Evolutionary conservation across 2,329 filamentous ascomycete species (phyloP).

Genomic region (Cryphonectria radicalis): DNA sequence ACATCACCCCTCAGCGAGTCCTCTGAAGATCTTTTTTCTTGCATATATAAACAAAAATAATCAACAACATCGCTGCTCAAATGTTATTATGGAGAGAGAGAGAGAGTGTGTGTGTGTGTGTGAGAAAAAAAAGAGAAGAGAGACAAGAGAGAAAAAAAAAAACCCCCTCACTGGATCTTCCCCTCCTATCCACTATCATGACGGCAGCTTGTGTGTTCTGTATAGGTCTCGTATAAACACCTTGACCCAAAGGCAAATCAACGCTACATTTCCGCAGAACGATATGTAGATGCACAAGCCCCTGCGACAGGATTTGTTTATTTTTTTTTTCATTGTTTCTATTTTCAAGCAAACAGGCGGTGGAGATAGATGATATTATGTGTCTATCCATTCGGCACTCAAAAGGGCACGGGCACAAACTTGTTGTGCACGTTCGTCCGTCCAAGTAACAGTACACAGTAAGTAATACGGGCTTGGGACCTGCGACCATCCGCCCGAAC

Average conservation of each 20-base stretch:
- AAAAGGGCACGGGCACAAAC: not conserved
- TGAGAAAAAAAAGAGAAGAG: too few species aligned
- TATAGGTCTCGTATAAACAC: not conserved
- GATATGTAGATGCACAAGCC: not conserved
- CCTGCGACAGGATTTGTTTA: not conserved
- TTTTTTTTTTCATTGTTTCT: too few species aligned
- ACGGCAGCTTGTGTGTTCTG: not conserved
- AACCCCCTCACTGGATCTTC: not conserved
- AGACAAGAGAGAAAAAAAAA: too few species aligned
- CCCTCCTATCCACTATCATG: not conserved
- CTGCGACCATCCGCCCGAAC: not conserved
- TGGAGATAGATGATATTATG: not conserved
- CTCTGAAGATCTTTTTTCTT: not conserved
- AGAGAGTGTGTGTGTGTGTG: too few species aligned
- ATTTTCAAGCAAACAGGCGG: not conserved
- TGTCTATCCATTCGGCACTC: too few species aligned
- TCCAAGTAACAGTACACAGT: too few species aligned
- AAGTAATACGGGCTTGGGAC: not conserved
- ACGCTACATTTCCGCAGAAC: not conserved
- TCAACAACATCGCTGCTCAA: conserved; percentile 2
- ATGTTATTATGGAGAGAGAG: not conserved
- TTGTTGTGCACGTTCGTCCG: not conserved
- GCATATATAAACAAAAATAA: not conserved
- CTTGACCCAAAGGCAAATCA: not conserved
- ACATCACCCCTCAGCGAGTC: not conserved